These are phyloP conservation scores for Ceratocystis destructans DNA, from an alignment of 2,329 filamentous ascomycete genomes.

Conservation along the genomic window DNA sequence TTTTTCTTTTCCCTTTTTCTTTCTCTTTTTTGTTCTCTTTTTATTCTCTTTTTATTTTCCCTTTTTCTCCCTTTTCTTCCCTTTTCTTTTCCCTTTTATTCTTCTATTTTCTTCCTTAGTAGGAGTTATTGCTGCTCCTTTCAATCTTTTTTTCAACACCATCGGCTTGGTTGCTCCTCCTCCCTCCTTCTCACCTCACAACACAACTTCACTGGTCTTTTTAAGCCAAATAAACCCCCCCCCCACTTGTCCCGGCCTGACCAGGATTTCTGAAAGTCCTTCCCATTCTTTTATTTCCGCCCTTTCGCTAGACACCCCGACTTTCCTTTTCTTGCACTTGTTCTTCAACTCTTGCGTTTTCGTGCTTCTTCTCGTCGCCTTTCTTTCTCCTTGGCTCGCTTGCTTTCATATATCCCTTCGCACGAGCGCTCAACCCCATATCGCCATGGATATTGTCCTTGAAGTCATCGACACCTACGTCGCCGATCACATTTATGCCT, in stretches of 20 bases:
- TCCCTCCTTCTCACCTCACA: not conserved
- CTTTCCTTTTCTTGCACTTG: slow-evolving; percentile 2
- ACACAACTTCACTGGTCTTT: slow-evolving; percentile 6
- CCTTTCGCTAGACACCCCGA: not conserved
- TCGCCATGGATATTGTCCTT: slow-evolving; percentile 79
- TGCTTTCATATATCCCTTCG: not conserved
- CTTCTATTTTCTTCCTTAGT: no score
- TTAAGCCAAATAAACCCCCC: slow-evolving; percentile 13
- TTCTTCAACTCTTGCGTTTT: not conserved
- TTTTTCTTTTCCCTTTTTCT: no score
- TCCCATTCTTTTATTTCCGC: slow-evolving; percentile 5
- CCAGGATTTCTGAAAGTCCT: slow-evolving; percentile 1
- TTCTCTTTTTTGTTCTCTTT: no score
- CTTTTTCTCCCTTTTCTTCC: not conserved
- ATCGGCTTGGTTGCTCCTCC: not conserved
- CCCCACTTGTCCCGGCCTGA: slow-evolving; percentile 8
- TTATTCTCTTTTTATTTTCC: not conserved
- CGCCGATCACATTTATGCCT: slow-evolving; percentile 67
- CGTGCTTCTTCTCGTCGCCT: not conserved
- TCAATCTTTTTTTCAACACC: not conserved
- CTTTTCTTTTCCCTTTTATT: no score
- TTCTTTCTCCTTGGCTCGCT: not conserved
- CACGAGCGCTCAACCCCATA: slow-evolving; percentile 20
- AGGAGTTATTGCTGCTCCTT: not conserved
- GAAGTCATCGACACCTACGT: slow-evolving; percentile 71